These are phyloP conservation scores for Leccinum fibrillosum DNA, from an alignment of 768 basidiomycete genomes.

Conservation along the genomic window DNA sequence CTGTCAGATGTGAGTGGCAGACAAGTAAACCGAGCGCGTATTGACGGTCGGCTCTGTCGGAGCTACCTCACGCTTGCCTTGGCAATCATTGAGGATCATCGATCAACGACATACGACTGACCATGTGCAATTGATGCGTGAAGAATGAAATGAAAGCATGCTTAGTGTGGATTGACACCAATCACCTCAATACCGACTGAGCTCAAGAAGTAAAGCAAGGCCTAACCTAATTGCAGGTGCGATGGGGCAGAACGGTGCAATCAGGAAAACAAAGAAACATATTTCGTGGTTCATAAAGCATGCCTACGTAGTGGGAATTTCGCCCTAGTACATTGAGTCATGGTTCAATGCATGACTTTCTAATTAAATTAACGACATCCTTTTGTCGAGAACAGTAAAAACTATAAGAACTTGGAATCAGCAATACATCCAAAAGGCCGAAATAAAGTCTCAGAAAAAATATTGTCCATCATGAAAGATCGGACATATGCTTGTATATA, in stretches of 20 bases:
- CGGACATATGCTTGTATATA: constrained; percentile 77
- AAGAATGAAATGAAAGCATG: no score
- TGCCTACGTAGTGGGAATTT: not conserved
- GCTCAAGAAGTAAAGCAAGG: not conserved
- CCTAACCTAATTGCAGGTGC: no score
- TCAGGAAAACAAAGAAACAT: not conserved
- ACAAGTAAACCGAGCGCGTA: no score
- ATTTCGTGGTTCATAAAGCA: not conserved
- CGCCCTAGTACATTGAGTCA: not conserved
- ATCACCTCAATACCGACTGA: no score
- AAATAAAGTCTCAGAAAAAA: constrained; percentile 43
- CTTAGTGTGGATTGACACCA: no score
- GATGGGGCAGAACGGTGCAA: not conserved
- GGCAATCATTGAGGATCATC: no score
- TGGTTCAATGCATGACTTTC: not conserved
- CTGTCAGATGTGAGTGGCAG: no score
- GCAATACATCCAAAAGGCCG: not conserved
- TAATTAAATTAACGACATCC: not conserved
- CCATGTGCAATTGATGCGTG: no score
- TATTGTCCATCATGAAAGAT: constrained; percentile 53
- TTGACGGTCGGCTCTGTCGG: no score
- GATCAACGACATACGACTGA: no score
- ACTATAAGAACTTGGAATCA: constrained; percentile 3
- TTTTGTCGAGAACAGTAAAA: not conserved
- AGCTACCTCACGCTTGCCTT: no score